Percentiles rank a stretch among this genome's conserved stretches.
Conservation (phyloP, 1,284 basidiomycete genomes). For the Ceratobasidium sp. region DNA sequence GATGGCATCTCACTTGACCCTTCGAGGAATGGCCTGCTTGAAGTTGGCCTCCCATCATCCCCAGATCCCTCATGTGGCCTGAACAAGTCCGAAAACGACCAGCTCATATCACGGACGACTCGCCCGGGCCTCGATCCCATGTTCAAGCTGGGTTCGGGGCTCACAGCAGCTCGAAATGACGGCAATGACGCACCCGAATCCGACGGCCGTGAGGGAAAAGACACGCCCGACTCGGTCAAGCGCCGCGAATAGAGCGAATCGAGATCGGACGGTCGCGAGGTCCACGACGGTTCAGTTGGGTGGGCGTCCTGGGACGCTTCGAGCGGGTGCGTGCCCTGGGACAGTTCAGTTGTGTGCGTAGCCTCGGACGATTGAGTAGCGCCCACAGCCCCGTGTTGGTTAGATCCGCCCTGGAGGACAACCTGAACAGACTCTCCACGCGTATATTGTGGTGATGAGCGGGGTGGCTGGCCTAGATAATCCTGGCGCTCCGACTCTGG, state of each 20-base stretch:
- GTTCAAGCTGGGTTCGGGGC: constrained; percentile 20
- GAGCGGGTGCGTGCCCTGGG: no score
- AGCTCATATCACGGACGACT: constrained; percentile 24
- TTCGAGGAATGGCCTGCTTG: background rate
- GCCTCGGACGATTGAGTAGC: constrained; percentile 7
- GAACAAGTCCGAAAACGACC: constrained; percentile 17
- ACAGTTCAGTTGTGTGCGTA: no score
- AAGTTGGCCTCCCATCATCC: no score
- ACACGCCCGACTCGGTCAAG: constrained; percentile 20
- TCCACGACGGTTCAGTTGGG: constrained; percentile 7
- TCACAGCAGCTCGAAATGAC: constrained; percentile 26
- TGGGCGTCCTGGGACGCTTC: background rate
- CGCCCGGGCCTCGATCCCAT: constrained; percentile 25
- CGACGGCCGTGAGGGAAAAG: constrained; percentile 18
- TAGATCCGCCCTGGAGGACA: no score
- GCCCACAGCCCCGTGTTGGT: no score
- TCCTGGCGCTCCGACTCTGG: background rate
- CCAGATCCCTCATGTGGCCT: background rate
- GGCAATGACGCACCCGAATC: constrained; percentile 15
- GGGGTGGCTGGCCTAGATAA: no score
- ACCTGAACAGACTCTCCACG: no score
- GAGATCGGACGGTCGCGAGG: constrained; percentile 23
- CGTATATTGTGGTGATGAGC: no score
- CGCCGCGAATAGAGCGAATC: constrained; percentile 23
- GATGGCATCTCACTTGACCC: background rate